Evolutionary conservation across 257 asterid species (phyloP), one percentile per base, ranked within the genome.

Genomic region (Rhazya stricta): DNA sequence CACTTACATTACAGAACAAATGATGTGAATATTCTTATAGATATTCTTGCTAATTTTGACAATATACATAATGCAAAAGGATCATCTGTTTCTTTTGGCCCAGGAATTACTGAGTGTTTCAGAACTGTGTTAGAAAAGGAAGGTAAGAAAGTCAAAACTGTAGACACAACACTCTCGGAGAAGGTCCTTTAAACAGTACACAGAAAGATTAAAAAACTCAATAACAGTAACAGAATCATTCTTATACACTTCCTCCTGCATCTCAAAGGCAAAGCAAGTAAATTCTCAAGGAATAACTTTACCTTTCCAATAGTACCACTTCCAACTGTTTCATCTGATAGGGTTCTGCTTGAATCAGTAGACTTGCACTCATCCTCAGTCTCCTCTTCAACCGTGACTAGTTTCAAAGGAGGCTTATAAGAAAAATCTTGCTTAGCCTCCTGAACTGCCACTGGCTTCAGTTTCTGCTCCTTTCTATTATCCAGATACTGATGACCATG

Each of bases 301-400:
- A 77, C 74, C 83, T 63, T 61, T 51, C 79, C 84, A 77, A 54
- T 41, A 76, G 81, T 54, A 71, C 75, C 84, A 80, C 79, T 80
- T 84, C 80, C 91, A 69, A 45, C 81, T 39, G 89, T 84, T 83
- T 81, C 92, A 79, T 79, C 74, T 6, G 86, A 81, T 13, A 45
- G 58, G 29, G 73, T 78, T 78, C 78, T 73, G 84, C 92, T 84
- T 69, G 82, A 76, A 84, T 88, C 85, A 76, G 84, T 79, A 84
- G 86, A 84, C 76, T 79, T 83, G 36, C 82, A 85, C 79, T 85
- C 96, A 58, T 81, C 87, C 79, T 88, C 97, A 86, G 88, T 89
- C 82, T 85, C 96, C 85, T 94, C 97, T 67, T 87, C 90, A 81
- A 91, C 87, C 41, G 86, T 83, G 57, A 81, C 91, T 76, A 92